Percentiles rank a stretch among this genome's conserved stretches.
These are phyloP conservation scores for Termitomyces sp. DNA, from an alignment of 768 basidiomycete genomes.

Conservation along the genomic window DNA sequence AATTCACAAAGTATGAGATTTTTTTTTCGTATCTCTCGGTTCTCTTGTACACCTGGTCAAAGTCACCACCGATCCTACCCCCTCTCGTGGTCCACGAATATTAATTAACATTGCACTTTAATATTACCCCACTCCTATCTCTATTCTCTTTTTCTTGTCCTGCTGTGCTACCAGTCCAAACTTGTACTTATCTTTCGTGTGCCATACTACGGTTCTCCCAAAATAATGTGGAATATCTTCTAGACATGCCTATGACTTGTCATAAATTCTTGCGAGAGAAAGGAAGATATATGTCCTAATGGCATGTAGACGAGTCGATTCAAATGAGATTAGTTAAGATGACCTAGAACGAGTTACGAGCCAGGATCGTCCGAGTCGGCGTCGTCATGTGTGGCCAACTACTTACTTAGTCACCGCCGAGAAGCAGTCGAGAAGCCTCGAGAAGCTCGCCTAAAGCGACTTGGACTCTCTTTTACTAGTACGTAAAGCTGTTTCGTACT, in stretches of 20 bases:
- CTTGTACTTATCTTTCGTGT: background rate
- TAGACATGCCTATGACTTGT: background rate
- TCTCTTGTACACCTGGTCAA: background rate
- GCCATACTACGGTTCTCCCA: background rate
- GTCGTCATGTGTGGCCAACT: background rate
- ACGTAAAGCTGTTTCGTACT: background rate
- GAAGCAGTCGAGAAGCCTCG: background rate
- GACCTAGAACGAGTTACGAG: background rate
- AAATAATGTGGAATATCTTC: constrained; percentile 2
- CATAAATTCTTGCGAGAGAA: background rate
- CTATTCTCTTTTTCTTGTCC: background rate
- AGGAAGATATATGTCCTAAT: background rate
- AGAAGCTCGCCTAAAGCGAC: background rate
- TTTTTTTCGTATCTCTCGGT: background rate
- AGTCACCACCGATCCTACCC: background rate
- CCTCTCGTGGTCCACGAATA: background rate
- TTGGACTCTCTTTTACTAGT: too few species aligned
- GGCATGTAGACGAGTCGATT: background rate
- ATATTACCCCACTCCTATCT: background rate
- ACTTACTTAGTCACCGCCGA: background rate
- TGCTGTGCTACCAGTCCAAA: background rate
- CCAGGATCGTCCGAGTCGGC: background rate
- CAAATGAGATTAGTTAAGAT: background rate
- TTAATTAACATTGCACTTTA: background rate
- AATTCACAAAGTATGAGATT: background rate